Evolutionary conservation across 306 rosid genomes (phyloP), one percentile per base, ranked within the genome.

Genomic region (Glycyrrhiza uralensis): DNA sequence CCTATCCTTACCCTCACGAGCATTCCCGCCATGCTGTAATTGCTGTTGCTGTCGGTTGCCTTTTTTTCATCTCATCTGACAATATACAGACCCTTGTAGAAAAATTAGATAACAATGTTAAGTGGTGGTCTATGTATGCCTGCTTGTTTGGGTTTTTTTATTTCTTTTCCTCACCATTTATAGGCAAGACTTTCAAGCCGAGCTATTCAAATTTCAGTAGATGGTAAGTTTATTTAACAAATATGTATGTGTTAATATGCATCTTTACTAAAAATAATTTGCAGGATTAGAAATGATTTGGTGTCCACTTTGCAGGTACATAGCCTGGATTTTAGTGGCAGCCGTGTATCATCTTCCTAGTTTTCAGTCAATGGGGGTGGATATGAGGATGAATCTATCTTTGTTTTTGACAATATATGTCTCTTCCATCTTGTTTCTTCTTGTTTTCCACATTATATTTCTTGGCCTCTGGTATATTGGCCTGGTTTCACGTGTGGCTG

Each of bases 301-400:
- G 47, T 13, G 7, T 76, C 66, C 32, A 33, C 51, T 74, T 57
- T 82, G 80, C 82, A 89, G 97, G 99, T 95, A 95, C 81, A 79
- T 95, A 73, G 90, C 66, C 45, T 91, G 96, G 99, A 89, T 95
- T 84, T 80, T 89, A 85, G 88, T 95, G 77, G 97, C 99, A 71
- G 97, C 97, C 58, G 88, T 89, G 83, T 95, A 95, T 85, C 99
- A 95, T 78, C 97, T 95, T 75, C 97, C 97, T 57, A 91, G 96
- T 86, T 89, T 91, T 80, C 92, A 77, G 89, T 91, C 96, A 76
- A 95, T 91, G 99, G 96, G 97, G 77, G 92, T 95, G 76, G 99
- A 95, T 83, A 74, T 95, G 85, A 89, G 96, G 86, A 91, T 91
- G 99, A 95, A 88, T 79, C 80, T 95, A 20, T 91, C 97, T 24